Percentiles rank a stretch among this genome's conserved stretches.
These are phyloP conservation scores for Solanum clarkiae DNA, from an alignment of 257 asterid genomes.

Conservation along the genomic window DNA sequence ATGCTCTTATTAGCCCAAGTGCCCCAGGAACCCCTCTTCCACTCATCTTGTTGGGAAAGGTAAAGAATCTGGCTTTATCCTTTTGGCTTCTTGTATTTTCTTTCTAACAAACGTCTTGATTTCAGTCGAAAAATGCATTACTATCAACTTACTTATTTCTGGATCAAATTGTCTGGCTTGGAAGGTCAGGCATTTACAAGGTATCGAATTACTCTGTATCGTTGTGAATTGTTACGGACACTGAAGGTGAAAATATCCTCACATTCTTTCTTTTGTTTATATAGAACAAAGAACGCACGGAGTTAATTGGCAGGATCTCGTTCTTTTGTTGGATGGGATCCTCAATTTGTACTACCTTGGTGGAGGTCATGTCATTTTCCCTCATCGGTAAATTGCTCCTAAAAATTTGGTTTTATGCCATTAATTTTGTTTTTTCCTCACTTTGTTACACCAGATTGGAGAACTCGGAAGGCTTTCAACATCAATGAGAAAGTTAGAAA, in stretches of 20 bases:
- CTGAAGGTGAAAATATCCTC: not conserved
- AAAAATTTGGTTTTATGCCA: not conserved
- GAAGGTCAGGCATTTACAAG: slow-evolving; percentile 89
- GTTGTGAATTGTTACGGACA: not conserved
- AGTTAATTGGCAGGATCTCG: slow-evolving; percentile 70
- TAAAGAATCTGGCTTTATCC: not conserved
- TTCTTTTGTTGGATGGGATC: slow-evolving; percentile 88
- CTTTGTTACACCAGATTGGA: slow-evolving; percentile 42
- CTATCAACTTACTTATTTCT: slow-evolving; percentile 77
- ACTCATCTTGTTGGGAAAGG: slow-evolving; percentile 81
- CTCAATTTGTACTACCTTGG: slow-evolving; percentile 58
- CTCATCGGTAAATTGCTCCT: not conserved
- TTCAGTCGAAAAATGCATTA: slow-evolving; percentile 88
- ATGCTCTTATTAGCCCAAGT: slow-evolving; percentile 70
- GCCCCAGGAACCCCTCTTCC: slow-evolving; percentile 92
- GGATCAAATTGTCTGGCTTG: slow-evolving; percentile 91
- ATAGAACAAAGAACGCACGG: slow-evolving; percentile 80
- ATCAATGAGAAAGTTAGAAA: slow-evolving; percentile 64
- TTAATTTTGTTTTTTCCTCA: not conserved
- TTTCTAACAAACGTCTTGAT: not conserved
- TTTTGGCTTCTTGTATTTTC: not conserved
- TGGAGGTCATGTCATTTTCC: slow-evolving; percentile 38
- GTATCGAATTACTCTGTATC: slow-evolving; percentile 7
- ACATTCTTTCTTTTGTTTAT: not conserved
- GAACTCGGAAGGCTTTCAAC: slow-evolving; percentile 80